Evolutionary conservation across 2,329 filamentous ascomycete genomes (phyloP).

Genomic region (Hortaea werneckii): DNA sequence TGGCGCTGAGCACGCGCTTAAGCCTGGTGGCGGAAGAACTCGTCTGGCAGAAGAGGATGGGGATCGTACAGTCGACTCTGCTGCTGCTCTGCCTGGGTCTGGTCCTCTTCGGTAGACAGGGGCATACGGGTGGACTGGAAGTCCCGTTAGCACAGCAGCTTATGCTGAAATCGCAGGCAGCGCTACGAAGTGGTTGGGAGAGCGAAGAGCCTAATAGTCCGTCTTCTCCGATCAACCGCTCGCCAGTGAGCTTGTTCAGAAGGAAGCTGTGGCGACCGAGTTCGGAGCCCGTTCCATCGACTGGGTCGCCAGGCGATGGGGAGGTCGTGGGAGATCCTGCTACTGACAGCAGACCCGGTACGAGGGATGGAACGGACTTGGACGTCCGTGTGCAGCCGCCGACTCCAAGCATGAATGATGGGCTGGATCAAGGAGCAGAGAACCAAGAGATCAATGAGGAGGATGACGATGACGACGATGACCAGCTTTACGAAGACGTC

Average conservation of each 20-base stretch:
- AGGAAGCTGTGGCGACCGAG: slow-evolving; percentile 27
- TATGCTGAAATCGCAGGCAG: slow-evolving; percentile 24
- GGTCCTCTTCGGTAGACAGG: slow-evolving; percentile 59
- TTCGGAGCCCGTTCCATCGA: slow-evolving; percentile 4
- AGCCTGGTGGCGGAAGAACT: slow-evolving; percentile 91
- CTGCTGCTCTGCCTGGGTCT: slow-evolving; percentile 78
- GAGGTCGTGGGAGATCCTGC: background rate
- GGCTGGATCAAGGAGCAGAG: slow-evolving; percentile 4
- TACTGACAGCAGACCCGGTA: slow-evolving; percentile 18
- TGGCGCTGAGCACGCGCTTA: slow-evolving; percentile 69
- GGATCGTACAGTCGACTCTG: slow-evolving; percentile 80
- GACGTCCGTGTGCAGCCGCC: slow-evolving; percentile 25
- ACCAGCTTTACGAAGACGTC: slow-evolving; percentile 5
- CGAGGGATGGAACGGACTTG: slow-evolving; percentile 6
- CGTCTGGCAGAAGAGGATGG: slow-evolving; percentile 74
- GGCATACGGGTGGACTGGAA: slow-evolving; percentile 25
- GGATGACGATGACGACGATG: slow-evolving; percentile 10
- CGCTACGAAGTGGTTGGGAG: slow-evolving; percentile 23
- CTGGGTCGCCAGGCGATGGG: background rate
- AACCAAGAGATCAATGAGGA: slow-evolving; percentile 7
- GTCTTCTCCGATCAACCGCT: slow-evolving; percentile 22
- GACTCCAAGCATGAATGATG: slow-evolving; percentile 21
- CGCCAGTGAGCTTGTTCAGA: slow-evolving; percentile 21
- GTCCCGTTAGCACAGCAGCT: slow-evolving; percentile 38
- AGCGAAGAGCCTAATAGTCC: slow-evolving; percentile 27